phyloP scores from a whole-genome alignment of 2,329 filamentous ascomycete genomes.

The Phyllosticta paracitricarpa region DNA sequence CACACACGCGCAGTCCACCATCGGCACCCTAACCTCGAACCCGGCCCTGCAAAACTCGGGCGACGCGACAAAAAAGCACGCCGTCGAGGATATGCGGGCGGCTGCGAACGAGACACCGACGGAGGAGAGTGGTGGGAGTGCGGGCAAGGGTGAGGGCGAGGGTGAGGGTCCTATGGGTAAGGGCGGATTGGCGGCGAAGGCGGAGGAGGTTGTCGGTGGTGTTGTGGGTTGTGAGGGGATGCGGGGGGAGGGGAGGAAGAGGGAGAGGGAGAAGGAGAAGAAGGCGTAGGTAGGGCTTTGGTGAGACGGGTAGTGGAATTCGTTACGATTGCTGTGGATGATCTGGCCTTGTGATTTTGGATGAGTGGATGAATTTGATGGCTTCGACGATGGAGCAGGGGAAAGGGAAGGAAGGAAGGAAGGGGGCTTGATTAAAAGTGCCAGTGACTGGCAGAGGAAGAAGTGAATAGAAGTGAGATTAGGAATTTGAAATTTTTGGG shows the following conservation, averaged over 20 bases:
- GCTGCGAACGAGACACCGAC: conserved; percentile 39
- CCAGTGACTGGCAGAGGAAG: too few relatives aligned
- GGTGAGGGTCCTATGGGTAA: too few relatives aligned
- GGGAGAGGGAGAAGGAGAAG: conserved; percentile 19
- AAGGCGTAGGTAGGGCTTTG: not conserved
- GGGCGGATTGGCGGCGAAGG: conserved; percentile 35
- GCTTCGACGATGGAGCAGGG: too few relatives aligned
- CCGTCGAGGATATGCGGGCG: conserved; percentile 51
- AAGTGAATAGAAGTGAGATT: too few relatives aligned
- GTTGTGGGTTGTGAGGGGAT: conserved; percentile 60
- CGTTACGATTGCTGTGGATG: too few relatives aligned
- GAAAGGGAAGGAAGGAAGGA: too few relatives aligned
- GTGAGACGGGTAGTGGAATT: too few relatives aligned
- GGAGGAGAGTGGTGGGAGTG: not conserved
- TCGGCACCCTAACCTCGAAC: conserved; percentile 53
- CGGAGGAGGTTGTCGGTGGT: conserved; percentile 55
- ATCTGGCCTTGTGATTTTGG: too few relatives aligned
- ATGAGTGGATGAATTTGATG: too few relatives aligned
- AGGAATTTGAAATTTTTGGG: too few relatives aligned
- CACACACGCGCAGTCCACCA: conserved; percentile 36
- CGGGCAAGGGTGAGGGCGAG: too few relatives aligned
- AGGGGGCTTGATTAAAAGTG: too few relatives aligned
- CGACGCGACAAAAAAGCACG: conserved; percentile 53
- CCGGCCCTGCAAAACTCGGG: conserved; percentile 55
- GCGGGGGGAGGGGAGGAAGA: conserved; percentile 51